Base-by-base conservation (phyloP, 345 rosid genomes). In the Camelina neglecta region DNA sequence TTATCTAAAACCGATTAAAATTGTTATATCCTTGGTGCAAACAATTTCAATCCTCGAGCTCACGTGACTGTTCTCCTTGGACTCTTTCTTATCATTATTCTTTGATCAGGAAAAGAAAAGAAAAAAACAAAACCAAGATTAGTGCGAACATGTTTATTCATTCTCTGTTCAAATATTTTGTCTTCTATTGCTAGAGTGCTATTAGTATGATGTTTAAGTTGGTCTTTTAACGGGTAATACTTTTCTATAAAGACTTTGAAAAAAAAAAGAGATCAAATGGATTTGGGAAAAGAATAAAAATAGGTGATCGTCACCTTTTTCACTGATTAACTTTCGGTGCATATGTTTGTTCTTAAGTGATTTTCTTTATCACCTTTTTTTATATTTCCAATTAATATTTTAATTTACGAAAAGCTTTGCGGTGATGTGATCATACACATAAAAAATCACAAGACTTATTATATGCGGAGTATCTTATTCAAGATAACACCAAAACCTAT, bases 341-440 rank as follows among this genome's bases (percentile, higher is more conserved):
- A 67, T 67, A 71, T 64, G 59, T 72, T 78, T 72, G 69, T 59
- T 65, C 77, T 26, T 47, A 55, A 41, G 77, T 78, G 81, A 58
- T 65, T 66, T 78, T 78, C 77, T 31, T 42, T 50, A 49, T 67
- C 69, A 66, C 68, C 26, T 78, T 78, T 72, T 65, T 45, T 65
- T 56, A 51, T 50, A n/a, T 59, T 65, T 35, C 31, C 31, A 58
- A 65, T 21, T 21, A 21, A 21, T 21, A 21, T 21, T 21, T 21
- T 21, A 21, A 21, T 49, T 77, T 49, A 49, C 67, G 45, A 71
- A 65, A 71, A 65, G 67, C 35, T 65, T 60, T 51, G 77, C 41
- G 69, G 57, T 78, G 80, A 77, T 77, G 81, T 71, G 76, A 77
- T 71, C 62, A 77, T 65, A 65, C 67, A 71, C 72, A 65, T 29